Conservation (phyloP, 495 filamentous ascomycete genomes). For the Neurospora sp. region DNA sequence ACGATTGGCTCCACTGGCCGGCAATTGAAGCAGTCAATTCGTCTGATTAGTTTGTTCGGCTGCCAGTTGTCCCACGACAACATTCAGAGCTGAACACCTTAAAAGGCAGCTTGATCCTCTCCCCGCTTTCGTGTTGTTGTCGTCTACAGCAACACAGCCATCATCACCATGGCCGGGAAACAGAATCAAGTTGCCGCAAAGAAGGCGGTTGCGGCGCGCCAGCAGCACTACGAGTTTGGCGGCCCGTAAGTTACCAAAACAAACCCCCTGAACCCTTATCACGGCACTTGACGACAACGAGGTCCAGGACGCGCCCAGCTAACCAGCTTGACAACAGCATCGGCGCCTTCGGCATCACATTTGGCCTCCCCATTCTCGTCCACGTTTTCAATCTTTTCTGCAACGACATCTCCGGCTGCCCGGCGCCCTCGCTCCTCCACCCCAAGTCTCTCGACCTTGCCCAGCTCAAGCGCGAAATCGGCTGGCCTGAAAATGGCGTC, state of each 20-base stretch:
- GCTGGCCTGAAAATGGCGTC: slow-evolving; percentile 63
- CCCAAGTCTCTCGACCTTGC: slow-evolving; percentile 62
- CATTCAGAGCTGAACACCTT: background rate
- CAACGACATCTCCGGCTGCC: slow-evolving; percentile 88
- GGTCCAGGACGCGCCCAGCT: background rate
- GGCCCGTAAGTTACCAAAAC: slow-evolving; percentile 61
- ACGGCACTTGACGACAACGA: background rate
- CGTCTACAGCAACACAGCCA: background rate
- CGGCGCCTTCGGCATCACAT: slow-evolving; percentile 62
- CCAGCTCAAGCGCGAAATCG: slow-evolving; percentile 62
- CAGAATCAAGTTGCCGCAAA: slow-evolving; percentile 3
- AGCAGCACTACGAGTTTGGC: slow-evolving; percentile 64
- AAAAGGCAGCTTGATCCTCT: background rate
- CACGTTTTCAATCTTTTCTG: slow-evolving; percentile 75
- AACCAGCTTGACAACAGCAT: slow-evolving; percentile 37
- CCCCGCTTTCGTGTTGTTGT: background rate
- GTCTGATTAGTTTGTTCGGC: background rate
- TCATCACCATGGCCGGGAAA: slow-evolving; percentile 17
- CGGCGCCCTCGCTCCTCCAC: slow-evolving; percentile 70
- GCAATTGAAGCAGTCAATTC: background rate
- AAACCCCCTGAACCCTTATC: background rate
- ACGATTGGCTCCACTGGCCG: background rate
- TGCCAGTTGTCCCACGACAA: background rate
- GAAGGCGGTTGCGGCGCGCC: background rate
- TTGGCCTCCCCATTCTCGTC: slow-evolving; percentile 64